phyloP scores from a whole-genome alignment of 257 asterid genomes.

The Echites panduratus region DNA sequence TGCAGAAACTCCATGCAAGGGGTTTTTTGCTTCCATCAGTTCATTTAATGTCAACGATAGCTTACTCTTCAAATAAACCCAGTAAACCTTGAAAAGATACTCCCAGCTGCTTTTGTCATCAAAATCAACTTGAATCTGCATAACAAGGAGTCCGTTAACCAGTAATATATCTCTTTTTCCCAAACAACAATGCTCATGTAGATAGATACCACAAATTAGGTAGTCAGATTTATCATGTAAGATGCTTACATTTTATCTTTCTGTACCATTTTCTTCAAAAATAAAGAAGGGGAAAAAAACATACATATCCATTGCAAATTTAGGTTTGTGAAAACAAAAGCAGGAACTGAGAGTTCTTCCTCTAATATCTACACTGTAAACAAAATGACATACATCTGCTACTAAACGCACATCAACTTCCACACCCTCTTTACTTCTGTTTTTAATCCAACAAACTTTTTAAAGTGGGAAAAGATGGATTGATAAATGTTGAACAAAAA shows the following conservation, averaged over 20 bases:
- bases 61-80: slow-evolving; percentile 59
- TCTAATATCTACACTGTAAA: neutral
- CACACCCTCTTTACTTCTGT: neutral
- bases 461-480: neutral
- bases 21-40: slow-evolving; percentile 58
- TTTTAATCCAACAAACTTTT: neutral
- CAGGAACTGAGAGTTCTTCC: neutral
- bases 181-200: neutral
- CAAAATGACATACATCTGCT: neutral
- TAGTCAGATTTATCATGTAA: neutral
- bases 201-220: neutral
- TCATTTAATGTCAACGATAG: slow-evolving; percentile 55
- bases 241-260: neutral
- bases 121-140: slow-evolving; percentile 78
- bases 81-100: slow-evolving; percentile 81
- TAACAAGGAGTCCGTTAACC: neutral
- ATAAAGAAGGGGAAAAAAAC: neutral
- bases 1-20: slow-evolving; percentile 33
- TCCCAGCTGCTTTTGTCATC: slow-evolving; percentile 88
- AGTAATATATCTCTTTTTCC: no score
- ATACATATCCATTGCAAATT: neutral
- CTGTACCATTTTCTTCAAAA: neutral
- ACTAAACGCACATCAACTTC: neutral
- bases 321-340: neutral
- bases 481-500: neutral